A percentile compares a stretch with the other conserved stretches of the same genome.
These are phyloP conservation scores for Peronospora farinosa DNA, from an alignment of 352 stramenopile species.

Conservation along the genomic window DNA sequence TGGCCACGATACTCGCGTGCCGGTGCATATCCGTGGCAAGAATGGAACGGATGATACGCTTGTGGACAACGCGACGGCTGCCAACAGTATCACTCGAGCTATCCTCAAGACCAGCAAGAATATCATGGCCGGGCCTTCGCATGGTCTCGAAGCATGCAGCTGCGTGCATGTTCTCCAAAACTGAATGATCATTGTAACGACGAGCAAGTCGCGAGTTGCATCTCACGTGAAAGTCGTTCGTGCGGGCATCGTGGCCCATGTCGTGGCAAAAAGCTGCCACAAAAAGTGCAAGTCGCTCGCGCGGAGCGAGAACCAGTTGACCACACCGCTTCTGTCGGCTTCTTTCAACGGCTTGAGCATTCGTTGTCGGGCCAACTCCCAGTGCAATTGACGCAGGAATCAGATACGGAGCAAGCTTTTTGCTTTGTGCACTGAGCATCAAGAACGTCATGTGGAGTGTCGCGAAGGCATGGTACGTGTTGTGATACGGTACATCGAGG, in stretches of 20 bases:
- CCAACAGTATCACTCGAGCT: conserved; percentile 18
- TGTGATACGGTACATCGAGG: conserved; percentile 81
- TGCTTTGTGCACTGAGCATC: conserved; percentile 51
- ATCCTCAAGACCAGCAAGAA: conserved; percentile 44
- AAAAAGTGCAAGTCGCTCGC: conserved; percentile 69
- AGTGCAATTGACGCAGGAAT: conserved; percentile 18
- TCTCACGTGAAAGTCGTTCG: conserved; percentile 86
- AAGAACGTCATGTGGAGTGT: conserved; percentile 80
- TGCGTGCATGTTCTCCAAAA: conserved; percentile 87
- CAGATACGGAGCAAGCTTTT: conserved; percentile 23
- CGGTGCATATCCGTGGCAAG: conserved; percentile 81
- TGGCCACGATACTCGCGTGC: conserved; percentile 63
- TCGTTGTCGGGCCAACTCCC: conserved; percentile 15
- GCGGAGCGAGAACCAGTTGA: conserved; percentile 37
- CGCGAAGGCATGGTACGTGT: conserved; percentile 78
- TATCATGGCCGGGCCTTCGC: conserved; percentile 55
- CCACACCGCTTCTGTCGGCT: conserved; percentile 26
- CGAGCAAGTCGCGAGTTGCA: conserved; percentile 66
- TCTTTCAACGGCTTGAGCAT: conserved; percentile 17
- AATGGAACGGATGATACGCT: conserved; percentile 71
- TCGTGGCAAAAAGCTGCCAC: conserved; percentile 82
- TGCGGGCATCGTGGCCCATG: conserved; percentile 84
- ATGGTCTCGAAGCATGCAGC: conserved; percentile 79
- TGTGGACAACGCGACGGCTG: conserved; percentile 37
- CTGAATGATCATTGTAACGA: conserved; percentile 84